phyloP scores from a whole-genome alignment of 2,329 filamentous ascomycete genomes.

The Ophiostoma novo-ulmi region DNA sequence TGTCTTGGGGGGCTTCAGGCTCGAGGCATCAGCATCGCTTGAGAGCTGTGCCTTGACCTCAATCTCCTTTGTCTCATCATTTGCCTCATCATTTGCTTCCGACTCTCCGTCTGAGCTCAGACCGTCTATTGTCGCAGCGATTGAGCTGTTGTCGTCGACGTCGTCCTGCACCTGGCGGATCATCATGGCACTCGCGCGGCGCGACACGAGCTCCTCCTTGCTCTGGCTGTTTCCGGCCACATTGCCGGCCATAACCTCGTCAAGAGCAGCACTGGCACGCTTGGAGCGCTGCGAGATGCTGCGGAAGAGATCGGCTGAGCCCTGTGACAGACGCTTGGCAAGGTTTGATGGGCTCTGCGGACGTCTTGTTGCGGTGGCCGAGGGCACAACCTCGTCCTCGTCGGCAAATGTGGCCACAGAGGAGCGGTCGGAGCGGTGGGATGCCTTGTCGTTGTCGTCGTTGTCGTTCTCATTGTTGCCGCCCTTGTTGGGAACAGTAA shows the following conservation, averaged over 20 bases:
- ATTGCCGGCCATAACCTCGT: constrained; percentile 22
- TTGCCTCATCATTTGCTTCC: constrained; percentile 31
- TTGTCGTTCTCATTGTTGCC: constrained; percentile 32
- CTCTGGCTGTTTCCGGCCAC: constrained; percentile 33
- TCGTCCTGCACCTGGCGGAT: constrained; percentile 36
- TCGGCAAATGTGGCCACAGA: constrained; percentile 68
- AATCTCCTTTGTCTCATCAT: constrained; percentile 31
- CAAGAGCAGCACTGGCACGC: constrained; percentile 29
- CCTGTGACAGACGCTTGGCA: constrained; percentile 46
- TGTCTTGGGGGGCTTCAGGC: constrained; percentile 2
- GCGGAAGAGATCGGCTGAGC: constrained; percentile 43
- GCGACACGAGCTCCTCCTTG: constrained; percentile 44
- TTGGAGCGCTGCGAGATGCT: constrained; percentile 40
- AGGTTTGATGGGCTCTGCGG: constrained; percentile 33
- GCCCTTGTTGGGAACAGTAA: constrained; percentile 46
- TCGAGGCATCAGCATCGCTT: constrained; percentile 13
- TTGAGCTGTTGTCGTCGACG: constrained; percentile 46
- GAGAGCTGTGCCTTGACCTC: constrained; percentile 30
- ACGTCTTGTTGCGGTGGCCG: constrained; percentile 23
- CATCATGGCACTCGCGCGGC: constrained; percentile 30
- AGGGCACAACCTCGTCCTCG: constrained; percentile 44
- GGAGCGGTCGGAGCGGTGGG: constrained; percentile 44
- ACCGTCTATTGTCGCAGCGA: constrained; percentile 55
- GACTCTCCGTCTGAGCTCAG: constrained; percentile 43
- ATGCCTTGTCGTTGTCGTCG: constrained; percentile 39